Conservation (phyloP, 768 basidiomycete genomes). For the Xanthoconium purpureum region DNA sequence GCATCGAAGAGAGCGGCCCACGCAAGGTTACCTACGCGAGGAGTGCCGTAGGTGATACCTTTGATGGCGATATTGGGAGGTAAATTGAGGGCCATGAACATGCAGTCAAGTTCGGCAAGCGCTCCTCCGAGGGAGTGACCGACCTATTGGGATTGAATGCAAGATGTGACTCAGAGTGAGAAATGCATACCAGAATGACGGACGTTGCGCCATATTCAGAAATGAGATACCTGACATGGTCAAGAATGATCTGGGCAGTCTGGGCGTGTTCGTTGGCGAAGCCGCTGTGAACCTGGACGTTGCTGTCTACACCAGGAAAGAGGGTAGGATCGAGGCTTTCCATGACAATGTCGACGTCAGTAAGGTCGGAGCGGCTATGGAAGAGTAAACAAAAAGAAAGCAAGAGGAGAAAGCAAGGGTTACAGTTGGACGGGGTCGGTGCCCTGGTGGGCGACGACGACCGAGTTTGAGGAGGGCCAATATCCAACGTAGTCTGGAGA, state of each 20-base stretch:
- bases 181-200: slow-evolving; percentile 39
- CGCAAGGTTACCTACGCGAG: slow-evolving; percentile 28
- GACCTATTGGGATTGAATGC: slow-evolving; percentile 24
- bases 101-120: slow-evolving; percentile 48
- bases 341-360: slow-evolving; percentile 44
- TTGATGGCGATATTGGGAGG: slow-evolving; percentile 35
- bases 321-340: slow-evolving; percentile 41
- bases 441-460: slow-evolving; percentile 62
- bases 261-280: slow-evolving; percentile 50
- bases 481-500: slow-evolving; percentile 53
- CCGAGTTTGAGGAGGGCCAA: slow-evolving; percentile 46
- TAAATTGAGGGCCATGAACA: slow-evolving; percentile 48
- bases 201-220: slow-evolving; percentile 34
- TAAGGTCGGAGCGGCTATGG: slow-evolving; percentile 47
- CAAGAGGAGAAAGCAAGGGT: slow-evolving; percentile 9
- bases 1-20: slow-evolving; percentile 30
- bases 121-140: slow-evolving; percentile 55
- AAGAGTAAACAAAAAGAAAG: background rate
- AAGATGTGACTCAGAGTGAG: background rate
- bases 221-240: slow-evolving; percentile 42
- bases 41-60: slow-evolving; percentile 33
- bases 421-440: slow-evolving; percentile 57
- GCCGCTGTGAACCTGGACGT: slow-evolving; percentile 49
- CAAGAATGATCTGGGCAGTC: slow-evolving; percentile 44
- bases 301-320: slow-evolving; percentile 51